These are phyloP conservation scores for Leccinum disarticulatum DNA, from an alignment of 768 basidiomycete genomes.

Conservation along the genomic window DNA sequence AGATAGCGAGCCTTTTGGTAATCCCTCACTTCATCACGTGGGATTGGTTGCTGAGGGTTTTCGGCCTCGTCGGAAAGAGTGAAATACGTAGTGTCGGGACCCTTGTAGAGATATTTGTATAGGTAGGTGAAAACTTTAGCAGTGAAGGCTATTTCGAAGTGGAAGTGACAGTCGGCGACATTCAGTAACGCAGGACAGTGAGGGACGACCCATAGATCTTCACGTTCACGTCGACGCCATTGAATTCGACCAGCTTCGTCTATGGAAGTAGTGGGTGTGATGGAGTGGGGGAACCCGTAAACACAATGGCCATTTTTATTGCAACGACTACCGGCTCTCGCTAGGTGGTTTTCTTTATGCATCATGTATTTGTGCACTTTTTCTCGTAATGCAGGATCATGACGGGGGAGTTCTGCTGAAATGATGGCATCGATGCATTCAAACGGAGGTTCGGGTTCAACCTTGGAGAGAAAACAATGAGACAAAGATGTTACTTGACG, in stretches of 20 bases:
- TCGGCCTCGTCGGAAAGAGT: not conserved
- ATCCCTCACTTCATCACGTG: not conserved
- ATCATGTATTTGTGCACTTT: not conserved
- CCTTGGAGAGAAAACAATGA: too few relatives aligned
- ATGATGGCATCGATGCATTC: too few relatives aligned
- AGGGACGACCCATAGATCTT: not conserved
- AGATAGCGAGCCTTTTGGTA: not conserved
- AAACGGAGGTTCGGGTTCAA: not conserved
- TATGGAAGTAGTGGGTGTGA: not conserved
- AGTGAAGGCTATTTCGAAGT: not conserved
- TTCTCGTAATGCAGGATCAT: not conserved
- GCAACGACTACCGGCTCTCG: not conserved
- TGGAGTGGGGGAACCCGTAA: not conserved
- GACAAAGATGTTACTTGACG: too few relatives aligned
- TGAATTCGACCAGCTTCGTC: not conserved
- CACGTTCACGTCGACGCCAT: not conserved
- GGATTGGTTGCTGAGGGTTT: not conserved
- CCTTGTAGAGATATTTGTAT: not conserved
- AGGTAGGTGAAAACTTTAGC: not conserved
- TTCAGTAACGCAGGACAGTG: not conserved
- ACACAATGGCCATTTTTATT: not conserved
- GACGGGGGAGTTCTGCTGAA: not conserved
- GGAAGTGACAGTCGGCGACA: not conserved
- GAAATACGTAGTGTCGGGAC: not conserved
- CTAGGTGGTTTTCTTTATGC: not conserved